Evolutionary conservation across 345 rosid genomes (phyloP).

Genomic region (Alliaria petiolata): DNA sequence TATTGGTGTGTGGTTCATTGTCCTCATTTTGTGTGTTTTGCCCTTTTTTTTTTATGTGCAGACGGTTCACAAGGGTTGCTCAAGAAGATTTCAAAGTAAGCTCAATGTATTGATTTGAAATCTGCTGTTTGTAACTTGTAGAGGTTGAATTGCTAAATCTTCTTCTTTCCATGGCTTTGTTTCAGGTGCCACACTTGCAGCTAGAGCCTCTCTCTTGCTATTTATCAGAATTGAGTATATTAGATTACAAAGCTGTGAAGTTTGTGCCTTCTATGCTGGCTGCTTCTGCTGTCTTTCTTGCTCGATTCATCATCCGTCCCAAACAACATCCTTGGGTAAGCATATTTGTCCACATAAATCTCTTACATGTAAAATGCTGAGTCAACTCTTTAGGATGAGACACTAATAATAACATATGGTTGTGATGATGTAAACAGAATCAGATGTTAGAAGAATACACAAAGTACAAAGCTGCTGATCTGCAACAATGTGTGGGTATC

Average conservation of each 20-base stretch:
- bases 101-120: background rate
- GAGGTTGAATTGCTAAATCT: background rate
- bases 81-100: conserved; percentile 55
- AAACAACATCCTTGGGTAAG: conserved; percentile 77
- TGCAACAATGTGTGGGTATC: conserved; percentile 25
- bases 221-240: conserved; percentile 69
- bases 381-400: background rate
- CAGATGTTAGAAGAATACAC: conserved; percentile 39
- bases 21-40: background rate
- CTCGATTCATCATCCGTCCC: conserved; percentile 54
- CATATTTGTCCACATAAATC: background rate
- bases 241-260: conserved; percentile 64
- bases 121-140: background rate
- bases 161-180: background rate
- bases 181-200: conserved; percentile 39
- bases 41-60: conserved; percentile 12
- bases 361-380: background rate
- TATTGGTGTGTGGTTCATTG: background rate
- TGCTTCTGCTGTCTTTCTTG: conserved; percentile 67
- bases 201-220: conserved; percentile 76
- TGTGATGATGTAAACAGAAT: conserved; percentile 36
- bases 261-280: conserved; percentile 79
- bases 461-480: conserved; percentile 48
- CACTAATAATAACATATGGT: background rate
- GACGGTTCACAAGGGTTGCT: conserved; percentile 54